A percentile compares a stretch with the other conserved stretches of the same genome.
Conservation (phyloP, 805 yeast species). For the Blastobotrys parvus region DNA sequence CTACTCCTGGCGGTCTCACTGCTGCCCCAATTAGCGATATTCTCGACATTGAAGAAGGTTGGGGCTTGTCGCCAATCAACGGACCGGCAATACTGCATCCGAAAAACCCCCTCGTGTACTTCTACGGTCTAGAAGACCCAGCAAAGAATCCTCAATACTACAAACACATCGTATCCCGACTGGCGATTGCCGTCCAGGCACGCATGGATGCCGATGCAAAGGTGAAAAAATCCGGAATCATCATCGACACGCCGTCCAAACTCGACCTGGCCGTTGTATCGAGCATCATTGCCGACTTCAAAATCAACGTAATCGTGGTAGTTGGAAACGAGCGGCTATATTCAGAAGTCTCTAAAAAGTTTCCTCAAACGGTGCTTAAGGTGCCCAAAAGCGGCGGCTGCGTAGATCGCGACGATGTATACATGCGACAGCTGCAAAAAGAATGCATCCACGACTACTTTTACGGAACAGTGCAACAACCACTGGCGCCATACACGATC, state of each 20-base stretch:
- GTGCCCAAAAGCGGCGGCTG: slow-evolving; percentile 70
- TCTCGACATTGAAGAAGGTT: slow-evolving; percentile 61
- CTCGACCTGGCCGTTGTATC: slow-evolving; percentile 35
- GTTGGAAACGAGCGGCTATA: slow-evolving; percentile 68
- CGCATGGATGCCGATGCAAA: slow-evolving; percentile 44
- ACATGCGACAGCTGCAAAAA: slow-evolving; percentile 63
- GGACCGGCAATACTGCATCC: slow-evolving; percentile 45
- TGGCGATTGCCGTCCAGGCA: slow-evolving; percentile 39
- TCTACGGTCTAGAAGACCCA: slow-evolving; percentile 60
- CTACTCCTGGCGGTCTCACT: slow-evolving; percentile 75
- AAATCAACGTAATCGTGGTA: slow-evolving; percentile 53
- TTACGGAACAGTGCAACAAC: slow-evolving; percentile 59
- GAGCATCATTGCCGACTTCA: slow-evolving; percentile 50
- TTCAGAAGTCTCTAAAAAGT: slow-evolving; percentile 49
- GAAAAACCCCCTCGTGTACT: slow-evolving; percentile 83
- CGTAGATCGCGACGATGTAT: slow-evolving; percentile 64
- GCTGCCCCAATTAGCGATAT: slow-evolving; percentile 80
- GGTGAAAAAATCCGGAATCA: slow-evolving; percentile 42
- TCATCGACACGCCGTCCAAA: slow-evolving; percentile 66
- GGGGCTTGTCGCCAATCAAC: slow-evolving; percentile 71
- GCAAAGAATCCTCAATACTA: slow-evolving; percentile 51
- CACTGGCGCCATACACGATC: slow-evolving; percentile 79
- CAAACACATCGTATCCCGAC: slow-evolving; percentile 38
- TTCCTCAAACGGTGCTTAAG: slow-evolving; percentile 39
- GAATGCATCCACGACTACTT: slow-evolving; percentile 78